phyloP scores from a whole-genome alignment of 768 basidiomycete genomes.

The Naematelia aurantialba region DNA sequence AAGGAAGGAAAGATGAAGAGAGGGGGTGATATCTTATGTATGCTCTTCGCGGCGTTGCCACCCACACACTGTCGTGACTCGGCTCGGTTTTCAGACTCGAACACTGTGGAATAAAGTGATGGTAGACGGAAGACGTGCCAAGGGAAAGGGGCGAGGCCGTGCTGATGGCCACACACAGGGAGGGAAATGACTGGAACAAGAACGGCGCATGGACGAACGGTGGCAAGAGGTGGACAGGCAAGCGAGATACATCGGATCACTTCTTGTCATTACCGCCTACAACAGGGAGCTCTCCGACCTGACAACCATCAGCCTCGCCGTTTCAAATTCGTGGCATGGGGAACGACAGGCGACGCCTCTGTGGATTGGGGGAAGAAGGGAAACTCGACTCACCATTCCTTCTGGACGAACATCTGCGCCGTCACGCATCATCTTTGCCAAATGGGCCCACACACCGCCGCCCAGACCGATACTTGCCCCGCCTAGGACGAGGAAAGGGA shows the following conservation, averaged over 20 bases:
- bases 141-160: no score
- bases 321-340: background rate
- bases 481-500: conserved; percentile 35
- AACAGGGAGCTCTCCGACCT: conserved; percentile 36
- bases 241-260: background rate
- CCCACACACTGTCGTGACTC: no score
- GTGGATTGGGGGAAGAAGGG: background rate
- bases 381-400: conserved; percentile 34
- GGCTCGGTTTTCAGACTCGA: no score
- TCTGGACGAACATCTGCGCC: conserved; percentile 41
- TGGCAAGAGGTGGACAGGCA: background rate
- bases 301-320: conserved; percentile 12
- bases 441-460: conserved; percentile 35
- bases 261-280: conserved; percentile 32
- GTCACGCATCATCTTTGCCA: conserved; percentile 25
- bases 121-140: no score
- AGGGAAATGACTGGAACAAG: no score
- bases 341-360: background rate
- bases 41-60: background rate
- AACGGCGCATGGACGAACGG: background rate
- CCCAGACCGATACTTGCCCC: conserved; percentile 46
- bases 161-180: no score
- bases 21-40: conserved; percentile 3
- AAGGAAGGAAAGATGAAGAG: background rate
- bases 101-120: no score